phyloP scores from a whole-genome alignment of 495 filamentous ascomycete genomes.

The Neurospora tetraspora region DNA sequence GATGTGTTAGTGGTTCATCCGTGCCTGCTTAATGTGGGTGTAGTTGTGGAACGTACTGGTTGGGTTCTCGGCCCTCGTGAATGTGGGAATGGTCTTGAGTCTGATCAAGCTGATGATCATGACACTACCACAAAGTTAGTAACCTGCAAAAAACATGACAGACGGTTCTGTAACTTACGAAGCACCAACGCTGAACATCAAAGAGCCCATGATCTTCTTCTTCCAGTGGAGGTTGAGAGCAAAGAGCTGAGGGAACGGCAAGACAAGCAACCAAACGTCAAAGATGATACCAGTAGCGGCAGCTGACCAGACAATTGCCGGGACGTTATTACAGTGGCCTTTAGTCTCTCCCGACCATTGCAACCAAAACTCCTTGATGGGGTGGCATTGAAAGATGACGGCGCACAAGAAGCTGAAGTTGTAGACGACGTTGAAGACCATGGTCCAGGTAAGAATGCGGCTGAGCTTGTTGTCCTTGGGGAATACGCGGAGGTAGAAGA shows the following conservation, averaged over 20 bases:
- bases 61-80: constrained; percentile 15
- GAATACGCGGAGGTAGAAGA: constrained; percentile 44
- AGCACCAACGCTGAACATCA: constrained; percentile 31
- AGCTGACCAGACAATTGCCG: constrained; percentile 18
- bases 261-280: constrained; percentile 27
- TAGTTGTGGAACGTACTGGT: constrained; percentile 16
- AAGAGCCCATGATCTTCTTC: constrained; percentile 23
- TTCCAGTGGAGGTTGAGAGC: constrained; percentile 23
- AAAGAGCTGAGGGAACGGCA: constrained; percentile 28
- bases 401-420: constrained; percentile 27
- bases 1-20: neutral
- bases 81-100: constrained; percentile 21
- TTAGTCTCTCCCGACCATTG: constrained; percentile 17
- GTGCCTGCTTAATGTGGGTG: neutral
- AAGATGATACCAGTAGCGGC: constrained; percentile 25
- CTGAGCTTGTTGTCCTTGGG: constrained; percentile 20
- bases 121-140: constrained; percentile 11
- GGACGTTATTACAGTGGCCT: constrained; percentile 23
- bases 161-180: constrained; percentile 15
- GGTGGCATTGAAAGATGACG: constrained; percentile 34
- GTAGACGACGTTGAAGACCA: constrained; percentile 27
- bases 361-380: constrained; percentile 23
- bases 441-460: constrained; percentile 17
- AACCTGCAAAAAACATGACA: neutral
- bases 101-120: constrained; percentile 21